Base-by-base conservation (phyloP, 2,329 filamentous ascomycete species). In the Penicillium sp. region DNA sequence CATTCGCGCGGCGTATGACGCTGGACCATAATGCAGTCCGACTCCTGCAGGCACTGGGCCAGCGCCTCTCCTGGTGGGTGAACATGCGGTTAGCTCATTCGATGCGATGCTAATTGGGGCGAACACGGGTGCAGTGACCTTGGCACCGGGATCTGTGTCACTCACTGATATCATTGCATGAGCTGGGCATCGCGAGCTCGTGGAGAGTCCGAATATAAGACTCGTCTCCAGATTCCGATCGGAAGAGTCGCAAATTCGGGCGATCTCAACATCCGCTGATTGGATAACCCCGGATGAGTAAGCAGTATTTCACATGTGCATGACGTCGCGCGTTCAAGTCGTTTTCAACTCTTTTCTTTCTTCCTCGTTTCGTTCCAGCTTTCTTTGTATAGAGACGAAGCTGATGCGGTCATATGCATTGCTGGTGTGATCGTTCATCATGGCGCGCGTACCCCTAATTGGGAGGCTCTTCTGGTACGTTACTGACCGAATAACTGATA, bases 101-200 rank as follows among this genome's bases (percentile, higher is more conserved):
- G 42, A 48, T 53, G 31, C 25, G 20, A 22, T 22, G 6, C 25
- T 2, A 27, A 27, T 27, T 7, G 25, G 2, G 25, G 9, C 9
- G 10, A 2, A 3, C 27, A 4, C 27, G 8, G 27, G 9, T 28
- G 9, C 27, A 8, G 27, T 7, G 27, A 14, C 16, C 11, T 33
- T 46, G 36, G 28, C 38, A 44, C 45, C 39, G 55, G 36, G 24
- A 44, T 39, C 44, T 40, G 39, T 43, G 50, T 20, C 46, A 77
- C 89, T 63, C 82, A 97, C 92, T 86, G 70, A 99, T 89, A 74
- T 97, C 92, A 84, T 92, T 90, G 78, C 94, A 99, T 57, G 92
- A 96, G 74, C 89, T 91, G 52, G 92, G 92, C 94, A 97, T 96
- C 48, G 72, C 79, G 71, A 49, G 45, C 51, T 53, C 14, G 42